A percentile compares a stretch with the other conserved stretches of the same genome.
Evolutionary conservation across 257 asterid genomes (phyloP).

Genomic region (Petunia secreta): DNA sequence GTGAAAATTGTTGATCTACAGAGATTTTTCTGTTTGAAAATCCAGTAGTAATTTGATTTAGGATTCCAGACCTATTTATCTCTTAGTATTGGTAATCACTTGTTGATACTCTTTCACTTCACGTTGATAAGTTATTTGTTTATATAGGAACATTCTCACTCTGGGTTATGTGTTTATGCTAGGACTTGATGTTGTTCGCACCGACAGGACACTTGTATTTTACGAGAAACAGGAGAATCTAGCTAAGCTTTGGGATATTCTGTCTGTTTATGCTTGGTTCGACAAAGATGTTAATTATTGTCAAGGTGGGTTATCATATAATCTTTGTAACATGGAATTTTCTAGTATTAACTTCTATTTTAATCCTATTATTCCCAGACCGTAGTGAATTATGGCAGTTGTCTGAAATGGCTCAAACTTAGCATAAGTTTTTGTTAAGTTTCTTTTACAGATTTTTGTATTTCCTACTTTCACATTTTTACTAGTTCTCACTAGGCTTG

Average conservation of each 20-base stretch:
- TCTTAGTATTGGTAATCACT: background rate
- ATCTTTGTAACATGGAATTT: conserved; percentile 14
- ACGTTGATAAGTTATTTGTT: conserved; percentile 21
- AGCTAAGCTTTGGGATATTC: conserved; percentile 87
- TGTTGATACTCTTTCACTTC: background rate
- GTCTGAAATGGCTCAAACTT: background rate
- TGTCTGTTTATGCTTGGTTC: conserved; percentile 86
- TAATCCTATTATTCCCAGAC: conserved; percentile 11
- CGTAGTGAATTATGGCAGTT: background rate
- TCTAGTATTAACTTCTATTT: background rate
- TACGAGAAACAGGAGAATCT: conserved; percentile 81
- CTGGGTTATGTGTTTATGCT: conserved; percentile 29
- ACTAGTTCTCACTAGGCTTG: background rate
- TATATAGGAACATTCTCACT: conserved; percentile 24
- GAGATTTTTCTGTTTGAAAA: background rate
- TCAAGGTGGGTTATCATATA: conserved; percentile 66
- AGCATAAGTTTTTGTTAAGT: background rate
- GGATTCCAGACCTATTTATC: background rate
- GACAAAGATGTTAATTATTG: conserved; percentile 89
- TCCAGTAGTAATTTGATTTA: conserved; percentile 1
- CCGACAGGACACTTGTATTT: conserved; percentile 78
- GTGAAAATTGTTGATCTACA: conserved; percentile 22
- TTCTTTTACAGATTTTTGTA: background rate
- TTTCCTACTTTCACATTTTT: background rate
- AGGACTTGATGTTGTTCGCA: conserved; percentile 95